Conservation (phyloP, 1,139 yeast species). For the Diutina neorugosa region DNA sequence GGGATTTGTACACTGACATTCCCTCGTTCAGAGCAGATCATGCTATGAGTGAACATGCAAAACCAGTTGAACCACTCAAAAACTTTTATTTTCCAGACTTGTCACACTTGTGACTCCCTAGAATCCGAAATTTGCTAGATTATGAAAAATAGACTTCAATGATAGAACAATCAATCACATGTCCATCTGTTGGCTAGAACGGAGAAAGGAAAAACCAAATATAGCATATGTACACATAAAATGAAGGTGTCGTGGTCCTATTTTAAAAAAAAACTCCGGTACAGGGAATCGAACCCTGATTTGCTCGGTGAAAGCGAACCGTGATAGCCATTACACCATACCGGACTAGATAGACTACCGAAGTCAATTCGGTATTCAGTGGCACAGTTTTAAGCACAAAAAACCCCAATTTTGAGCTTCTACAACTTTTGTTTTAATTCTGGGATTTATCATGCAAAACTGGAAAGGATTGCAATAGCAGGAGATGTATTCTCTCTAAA, state of each 20-base stretch:
- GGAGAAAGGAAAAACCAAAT: too few relatives aligned
- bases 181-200: too few relatives aligned
- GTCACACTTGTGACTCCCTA: not conserved
- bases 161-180: not conserved
- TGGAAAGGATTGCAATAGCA: too few relatives aligned
- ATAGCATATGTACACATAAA: not conserved
- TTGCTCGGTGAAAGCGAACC: conserved; percentile 19
- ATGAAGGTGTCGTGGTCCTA: not conserved
- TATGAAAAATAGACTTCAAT: not conserved
- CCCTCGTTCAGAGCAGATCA: conserved; percentile 16
- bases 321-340: conserved; percentile 21
- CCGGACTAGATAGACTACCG: conserved; percentile 7
- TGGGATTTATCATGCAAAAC: too few relatives aligned
- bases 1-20: conserved; percentile 12
- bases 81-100: conserved; percentile 14
- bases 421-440: too few relatives aligned
- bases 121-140: not conserved
- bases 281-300: conserved; percentile 42
- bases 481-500: too few relatives aligned
- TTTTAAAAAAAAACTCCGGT: conserved; percentile 18
- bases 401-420: too few relatives aligned
- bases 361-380: too few relatives aligned
- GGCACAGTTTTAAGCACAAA: too few relatives aligned
- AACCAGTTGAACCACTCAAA: conserved; percentile 20
- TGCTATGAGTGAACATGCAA: conserved; percentile 18